A percentile compares a stretch with the other conserved stretches of the same genome.
Conservation (phyloP, 2,329 filamentous ascomycete genomes). For the Westerdykella aurantiaca region DNA sequence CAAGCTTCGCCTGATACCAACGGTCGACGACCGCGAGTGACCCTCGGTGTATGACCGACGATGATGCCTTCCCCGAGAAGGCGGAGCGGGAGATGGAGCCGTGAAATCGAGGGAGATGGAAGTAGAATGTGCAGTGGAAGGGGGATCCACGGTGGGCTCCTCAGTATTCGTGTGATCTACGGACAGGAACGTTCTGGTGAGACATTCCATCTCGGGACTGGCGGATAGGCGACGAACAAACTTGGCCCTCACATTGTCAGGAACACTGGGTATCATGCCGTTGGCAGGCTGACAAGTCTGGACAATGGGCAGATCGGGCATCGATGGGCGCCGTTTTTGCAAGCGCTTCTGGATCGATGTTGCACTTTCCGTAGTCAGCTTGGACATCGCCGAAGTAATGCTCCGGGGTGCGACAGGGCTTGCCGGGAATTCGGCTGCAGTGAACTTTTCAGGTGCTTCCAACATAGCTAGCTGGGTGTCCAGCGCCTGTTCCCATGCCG, state of each 20-base stretch:
- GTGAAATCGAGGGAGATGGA: constrained; percentile 10
- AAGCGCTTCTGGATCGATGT: constrained; percentile 20
- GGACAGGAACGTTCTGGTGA: constrained; percentile 32
- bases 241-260: constrained; percentile 28
- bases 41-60: constrained; percentile 19
- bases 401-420: neutral
- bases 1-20: constrained; percentile 20
- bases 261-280: constrained; percentile 29
- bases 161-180: constrained; percentile 20
- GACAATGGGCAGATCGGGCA: constrained; percentile 23
- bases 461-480: neutral
- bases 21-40: constrained; percentile 17
- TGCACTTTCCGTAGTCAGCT: constrained; percentile 16
- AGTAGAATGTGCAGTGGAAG: neutral
- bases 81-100: constrained; percentile 7
- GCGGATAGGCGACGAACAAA: constrained; percentile 34
- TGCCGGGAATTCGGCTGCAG: neutral
- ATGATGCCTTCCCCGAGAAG: constrained; percentile 7
- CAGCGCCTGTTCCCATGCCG: neutral
- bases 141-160: constrained; percentile 4
- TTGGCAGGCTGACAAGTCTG: constrained; percentile 29
- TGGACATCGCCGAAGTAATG: constrained; percentile 6
- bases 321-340: constrained; percentile 28
- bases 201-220: constrained; percentile 32
- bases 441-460: neutral